Conservation (phyloP, 2,329 filamentous ascomycete genomes). For the Aspergillus sp. region DNA sequence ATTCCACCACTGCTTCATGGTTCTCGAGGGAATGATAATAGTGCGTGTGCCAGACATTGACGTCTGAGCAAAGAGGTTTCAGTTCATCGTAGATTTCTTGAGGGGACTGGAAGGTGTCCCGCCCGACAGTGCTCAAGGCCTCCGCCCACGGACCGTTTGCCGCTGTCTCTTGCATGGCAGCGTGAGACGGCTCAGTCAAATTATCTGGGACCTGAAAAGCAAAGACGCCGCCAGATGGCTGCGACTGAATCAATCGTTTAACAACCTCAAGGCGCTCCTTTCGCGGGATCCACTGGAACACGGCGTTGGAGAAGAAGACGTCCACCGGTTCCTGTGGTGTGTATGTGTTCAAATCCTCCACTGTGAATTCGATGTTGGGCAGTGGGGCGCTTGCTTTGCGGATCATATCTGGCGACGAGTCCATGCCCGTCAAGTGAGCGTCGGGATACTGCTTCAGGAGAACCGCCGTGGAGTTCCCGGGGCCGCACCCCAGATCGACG, state of each 20-base stretch:
- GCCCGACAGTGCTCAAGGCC: constrained; percentile 38
- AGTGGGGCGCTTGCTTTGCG: constrained; percentile 48
- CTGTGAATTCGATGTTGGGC: constrained; percentile 51
- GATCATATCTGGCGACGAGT: constrained; percentile 62
- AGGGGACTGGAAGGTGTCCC: constrained; percentile 56
- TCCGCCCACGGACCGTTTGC: constrained; percentile 45
- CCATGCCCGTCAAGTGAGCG: constrained; percentile 56
- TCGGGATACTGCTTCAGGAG: constrained; percentile 54
- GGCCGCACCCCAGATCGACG: constrained; percentile 65
- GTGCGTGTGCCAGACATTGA: constrained; percentile 60
- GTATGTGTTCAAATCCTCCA: constrained; percentile 54
- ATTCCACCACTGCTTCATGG: constrained; percentile 60
- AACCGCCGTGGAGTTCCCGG: constrained; percentile 61
- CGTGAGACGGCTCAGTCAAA: constrained; percentile 54
- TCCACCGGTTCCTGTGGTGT: constrained; percentile 39
- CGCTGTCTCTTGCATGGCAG: constrained; percentile 54
- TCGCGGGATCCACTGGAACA: constrained; percentile 61
- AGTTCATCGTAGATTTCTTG: constrained; percentile 56
- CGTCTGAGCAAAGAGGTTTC: constrained; percentile 43
- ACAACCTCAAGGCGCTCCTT: constrained; percentile 52
- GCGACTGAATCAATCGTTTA: constrained; percentile 46
- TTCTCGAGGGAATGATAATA: constrained; percentile 59
- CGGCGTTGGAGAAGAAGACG: constrained; percentile 62
- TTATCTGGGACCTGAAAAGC: constrained; percentile 63
- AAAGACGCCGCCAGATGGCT: constrained; percentile 53